phyloP scores from a whole-genome alignment of 345 rosid genomes.

The Laguncularia racemosa region DNA sequence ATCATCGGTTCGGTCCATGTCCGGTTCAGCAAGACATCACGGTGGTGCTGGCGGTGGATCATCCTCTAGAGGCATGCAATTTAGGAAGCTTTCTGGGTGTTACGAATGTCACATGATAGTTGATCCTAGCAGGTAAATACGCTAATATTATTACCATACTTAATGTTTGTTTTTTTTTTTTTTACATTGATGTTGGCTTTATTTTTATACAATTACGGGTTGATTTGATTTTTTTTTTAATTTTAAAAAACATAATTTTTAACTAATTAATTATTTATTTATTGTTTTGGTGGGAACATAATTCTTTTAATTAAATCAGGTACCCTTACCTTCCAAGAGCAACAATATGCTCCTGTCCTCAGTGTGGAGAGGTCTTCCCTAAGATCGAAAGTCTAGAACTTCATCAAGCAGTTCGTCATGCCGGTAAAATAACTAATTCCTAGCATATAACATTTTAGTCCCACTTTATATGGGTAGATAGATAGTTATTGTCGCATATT shows the following conservation, averaged over 20 bases:
- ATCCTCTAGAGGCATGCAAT: constrained; percentile 82
- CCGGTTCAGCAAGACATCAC: constrained; percentile 31
- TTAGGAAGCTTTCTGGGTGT: constrained; percentile 94
- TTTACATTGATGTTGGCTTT: too few relatives aligned
- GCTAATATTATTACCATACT: background rate
- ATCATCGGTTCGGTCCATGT: constrained; percentile 41
- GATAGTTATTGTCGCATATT: too few relatives aligned
- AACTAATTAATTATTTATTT: too few relatives aligned
- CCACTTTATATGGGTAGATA: too few relatives aligned
- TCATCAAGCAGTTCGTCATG: constrained; percentile 96
- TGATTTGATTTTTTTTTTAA: background rate
- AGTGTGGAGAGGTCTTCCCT: constrained; percentile 92
- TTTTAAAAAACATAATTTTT: background rate
- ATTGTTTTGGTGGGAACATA: too few relatives aligned
- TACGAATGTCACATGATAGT: constrained; percentile 92
- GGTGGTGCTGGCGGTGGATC: constrained; percentile 20
- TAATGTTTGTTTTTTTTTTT: too few relatives aligned
- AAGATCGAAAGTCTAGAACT: constrained; percentile 91
- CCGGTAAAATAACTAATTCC: constrained; percentile 35
- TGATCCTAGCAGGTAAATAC: constrained; percentile 76
- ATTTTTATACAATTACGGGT: too few relatives aligned
- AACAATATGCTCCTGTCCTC: constrained; percentile 66
- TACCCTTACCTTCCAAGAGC: constrained; percentile 55
- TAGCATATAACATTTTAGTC: too few relatives aligned
- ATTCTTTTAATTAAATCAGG: constrained; percentile 24